A percentile compares a stretch with the other conserved stretches of the same genome.
These are phyloP conservation scores for Zizania palustris DNA, from an alignment of 202 grass and related monocot species.

Conservation along the genomic window DNA sequence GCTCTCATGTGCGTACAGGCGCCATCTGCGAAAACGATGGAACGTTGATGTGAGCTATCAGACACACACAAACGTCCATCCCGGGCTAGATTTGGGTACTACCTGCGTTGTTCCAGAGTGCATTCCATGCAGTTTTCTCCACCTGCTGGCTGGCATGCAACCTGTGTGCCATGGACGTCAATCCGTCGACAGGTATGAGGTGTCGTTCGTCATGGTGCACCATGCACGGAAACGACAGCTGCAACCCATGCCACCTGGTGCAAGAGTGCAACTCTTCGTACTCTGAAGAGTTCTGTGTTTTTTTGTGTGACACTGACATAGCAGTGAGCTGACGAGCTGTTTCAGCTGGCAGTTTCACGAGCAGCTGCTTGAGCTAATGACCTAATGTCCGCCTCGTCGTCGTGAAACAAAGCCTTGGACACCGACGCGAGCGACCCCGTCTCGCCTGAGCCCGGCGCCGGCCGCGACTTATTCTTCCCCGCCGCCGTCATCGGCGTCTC, in stretches of 20 bases:
- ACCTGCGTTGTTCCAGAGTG: no score
- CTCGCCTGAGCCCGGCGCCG: not conserved
- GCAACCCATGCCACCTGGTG: not conserved
- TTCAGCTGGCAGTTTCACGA: slow-evolving; percentile 34
- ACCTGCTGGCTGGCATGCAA: not conserved
- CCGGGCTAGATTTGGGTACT: no score
- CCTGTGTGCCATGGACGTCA: not conserved
- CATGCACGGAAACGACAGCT: not conserved
- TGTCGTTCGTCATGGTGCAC: not conserved
- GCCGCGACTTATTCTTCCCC: slow-evolving; percentile 40
- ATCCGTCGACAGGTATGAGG: not conserved
- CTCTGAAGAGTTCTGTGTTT: no score
- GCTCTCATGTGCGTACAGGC: not conserved
- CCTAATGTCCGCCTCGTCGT: slow-evolving; percentile 50
- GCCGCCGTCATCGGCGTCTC: slow-evolving; percentile 67
- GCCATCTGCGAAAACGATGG: not conserved
- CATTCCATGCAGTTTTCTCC: not conserved
- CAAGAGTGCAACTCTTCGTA: not conserved
- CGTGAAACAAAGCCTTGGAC: slow-evolving; percentile 70
- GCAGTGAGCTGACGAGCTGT: not conserved
- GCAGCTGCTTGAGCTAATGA: slow-evolving; percentile 45
- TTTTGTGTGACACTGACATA: no score
- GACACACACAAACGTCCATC: no score
- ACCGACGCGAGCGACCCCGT: slow-evolving; percentile 31
- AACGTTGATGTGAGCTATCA: slow-evolving; percentile 22